phyloP scores from a whole-genome alignment of 23 red algal species.

The Gracilariopsis chorda region DNA sequence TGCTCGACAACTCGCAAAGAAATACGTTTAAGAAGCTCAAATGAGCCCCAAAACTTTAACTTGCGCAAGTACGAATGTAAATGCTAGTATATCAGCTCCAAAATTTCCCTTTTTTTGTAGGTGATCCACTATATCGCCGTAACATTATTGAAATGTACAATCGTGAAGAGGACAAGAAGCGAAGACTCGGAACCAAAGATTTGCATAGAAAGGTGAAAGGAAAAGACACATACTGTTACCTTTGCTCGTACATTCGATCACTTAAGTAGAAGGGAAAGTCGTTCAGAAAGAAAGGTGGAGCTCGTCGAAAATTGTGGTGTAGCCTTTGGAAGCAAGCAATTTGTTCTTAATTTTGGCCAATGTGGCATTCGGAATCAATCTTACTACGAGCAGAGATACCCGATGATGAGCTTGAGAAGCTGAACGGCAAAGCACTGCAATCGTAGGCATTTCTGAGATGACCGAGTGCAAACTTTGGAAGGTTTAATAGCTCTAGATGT shows the following conservation, averaged over 20 bases:
- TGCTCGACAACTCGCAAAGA: not conserved
- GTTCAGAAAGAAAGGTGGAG: not conserved
- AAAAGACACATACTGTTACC: not conserved
- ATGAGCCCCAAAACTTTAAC: not conserved
- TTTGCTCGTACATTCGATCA: not conserved
- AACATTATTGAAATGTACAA: conserved; percentile 41
- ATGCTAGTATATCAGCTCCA: not conserved
- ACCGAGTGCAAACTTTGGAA: too few relatives aligned
- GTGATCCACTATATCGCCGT: not conserved
- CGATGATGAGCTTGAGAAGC: not conserved
- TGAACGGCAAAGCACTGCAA: not conserved
- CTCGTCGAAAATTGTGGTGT: not conserved
- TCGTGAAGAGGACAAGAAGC: not conserved
- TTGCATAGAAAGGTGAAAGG: not conserved
- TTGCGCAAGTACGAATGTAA: not conserved
- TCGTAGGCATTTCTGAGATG: not conserved
- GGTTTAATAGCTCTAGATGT: too few relatives aligned
- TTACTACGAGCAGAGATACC: not conserved
- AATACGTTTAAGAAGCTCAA: not conserved
- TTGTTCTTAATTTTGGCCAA: not conserved
- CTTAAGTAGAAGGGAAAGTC: not conserved
- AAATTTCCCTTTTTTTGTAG: not conserved
- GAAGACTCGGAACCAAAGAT: not conserved
- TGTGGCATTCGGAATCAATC: not conserved
- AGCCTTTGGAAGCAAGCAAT: not conserved